These are phyloP conservation scores for Antarctomyces pellizariae DNA, from an alignment of 495 filamentous ascomycete species.

Conservation along the genomic window DNA sequence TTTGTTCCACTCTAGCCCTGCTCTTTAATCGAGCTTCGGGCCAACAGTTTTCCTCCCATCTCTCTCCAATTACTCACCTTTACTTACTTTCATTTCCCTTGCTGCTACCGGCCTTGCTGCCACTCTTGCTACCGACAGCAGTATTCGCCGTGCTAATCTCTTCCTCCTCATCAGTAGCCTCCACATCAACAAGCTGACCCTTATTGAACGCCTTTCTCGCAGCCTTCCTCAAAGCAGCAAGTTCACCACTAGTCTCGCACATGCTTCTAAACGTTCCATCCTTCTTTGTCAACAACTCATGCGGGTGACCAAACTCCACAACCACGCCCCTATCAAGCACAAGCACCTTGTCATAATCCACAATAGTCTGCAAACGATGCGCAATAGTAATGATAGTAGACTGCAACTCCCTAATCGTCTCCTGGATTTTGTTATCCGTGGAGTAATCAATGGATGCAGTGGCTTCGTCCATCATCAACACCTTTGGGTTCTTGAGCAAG, in stretches of 20 bases:
- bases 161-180: constrained; percentile 3
- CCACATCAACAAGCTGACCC: constrained; percentile 21
- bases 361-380: constrained; percentile 90
- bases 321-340: constrained; percentile 79
- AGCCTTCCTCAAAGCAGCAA: constrained; percentile 42
- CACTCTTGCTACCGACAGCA: too few species aligned
- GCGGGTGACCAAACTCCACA: constrained; percentile 73
- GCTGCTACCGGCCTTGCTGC: too few species aligned
- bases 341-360: constrained; percentile 96
- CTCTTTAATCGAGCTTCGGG: too few species aligned
- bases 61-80: too few species aligned
- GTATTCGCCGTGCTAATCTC: too few species aligned
- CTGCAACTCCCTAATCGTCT: constrained; percentile 71
- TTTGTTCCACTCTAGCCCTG: too few species aligned
- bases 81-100: too few species aligned
- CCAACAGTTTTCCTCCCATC: too few species aligned
- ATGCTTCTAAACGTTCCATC: constrained; percentile 61
- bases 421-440: constrained; percentile 89
- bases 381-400: constrained; percentile 96
- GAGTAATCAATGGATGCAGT: constrained; percentile 96
- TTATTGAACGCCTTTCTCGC: constrained; percentile 46
- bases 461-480: constrained; percentile 97
- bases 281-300: constrained; percentile 26
- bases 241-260: constrained; percentile 88
- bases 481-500: constrained; percentile 71